phyloP scores from a whole-genome alignment of 2,329 filamentous ascomycete genomes.

The Westerdykella sp. region DNA sequence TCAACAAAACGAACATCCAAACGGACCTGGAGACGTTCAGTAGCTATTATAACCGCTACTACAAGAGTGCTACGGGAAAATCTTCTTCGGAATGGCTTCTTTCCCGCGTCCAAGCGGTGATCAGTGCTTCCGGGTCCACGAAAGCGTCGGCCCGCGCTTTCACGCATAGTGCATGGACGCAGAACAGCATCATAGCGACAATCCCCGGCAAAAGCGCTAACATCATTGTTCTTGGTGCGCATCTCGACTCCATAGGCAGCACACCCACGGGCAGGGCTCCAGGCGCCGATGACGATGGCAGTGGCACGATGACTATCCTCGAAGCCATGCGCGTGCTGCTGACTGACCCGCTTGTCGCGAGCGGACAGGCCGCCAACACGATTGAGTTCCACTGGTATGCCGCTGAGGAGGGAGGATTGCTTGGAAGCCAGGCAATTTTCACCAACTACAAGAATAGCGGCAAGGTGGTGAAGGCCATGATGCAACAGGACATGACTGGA shows the following conservation, averaged over 20 bases:
- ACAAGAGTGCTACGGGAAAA: constrained; percentile 46
- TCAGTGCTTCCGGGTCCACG: constrained; percentile 64
- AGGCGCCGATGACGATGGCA: constrained; percentile 92
- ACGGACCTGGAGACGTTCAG: constrained; percentile 15
- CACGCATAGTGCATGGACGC: constrained; percentile 69
- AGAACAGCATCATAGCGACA: constrained; percentile 84
- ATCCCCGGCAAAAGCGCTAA: constrained; percentile 80
- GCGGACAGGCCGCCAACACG: constrained; percentile 67
- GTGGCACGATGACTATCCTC: constrained; percentile 87
- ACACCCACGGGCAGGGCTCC: constrained; percentile 51
- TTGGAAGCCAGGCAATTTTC: constrained; percentile 89
- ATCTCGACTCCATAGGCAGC: constrained; percentile 57
- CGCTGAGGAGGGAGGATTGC: constrained; percentile 79
- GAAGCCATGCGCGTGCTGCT: constrained; percentile 82
- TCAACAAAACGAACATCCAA: constrained; percentile 16
- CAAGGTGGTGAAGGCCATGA: constrained; percentile 85
- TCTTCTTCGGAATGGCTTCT: constrained; percentile 87
- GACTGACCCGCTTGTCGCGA: constrained; percentile 62
- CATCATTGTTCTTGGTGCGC: constrained; percentile 82
- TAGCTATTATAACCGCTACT: constrained; percentile 20
- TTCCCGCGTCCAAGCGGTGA: constrained; percentile 63
- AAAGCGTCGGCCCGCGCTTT: constrained; percentile 68
- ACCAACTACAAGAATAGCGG: constrained; percentile 65
- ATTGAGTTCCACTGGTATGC: constrained; percentile 97
- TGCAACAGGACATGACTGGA: constrained; percentile 92